Conservation (phyloP, 2,329 filamentous ascomycete genomes). For the Hypoxylon sp. region DNA sequence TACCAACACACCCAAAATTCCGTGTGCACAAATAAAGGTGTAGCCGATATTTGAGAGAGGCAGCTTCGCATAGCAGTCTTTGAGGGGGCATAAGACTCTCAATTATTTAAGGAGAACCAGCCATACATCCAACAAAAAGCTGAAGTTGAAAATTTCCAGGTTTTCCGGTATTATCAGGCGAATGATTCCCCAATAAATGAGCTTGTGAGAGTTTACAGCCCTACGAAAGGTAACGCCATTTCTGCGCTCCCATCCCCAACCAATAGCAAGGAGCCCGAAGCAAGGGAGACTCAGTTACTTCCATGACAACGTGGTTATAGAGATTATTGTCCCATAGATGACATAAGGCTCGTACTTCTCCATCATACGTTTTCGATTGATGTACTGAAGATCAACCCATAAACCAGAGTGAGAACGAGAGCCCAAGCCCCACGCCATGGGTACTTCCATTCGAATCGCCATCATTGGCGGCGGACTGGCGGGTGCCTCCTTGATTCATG, state of each 20-base stretch:
- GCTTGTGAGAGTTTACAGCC: no score
- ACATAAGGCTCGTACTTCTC: no score
- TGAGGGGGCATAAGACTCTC: neutral
- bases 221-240: no score
- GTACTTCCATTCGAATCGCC: constrained; percentile 1
- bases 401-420: neutral
- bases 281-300: no score
- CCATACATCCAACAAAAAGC: neutral
- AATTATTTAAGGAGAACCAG: neutral
- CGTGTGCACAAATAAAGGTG: neutral
- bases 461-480: constrained; percentile 10
- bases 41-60: neutral
- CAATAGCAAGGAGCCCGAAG: no score
- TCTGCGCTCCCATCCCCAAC: no score
- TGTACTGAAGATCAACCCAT: neutral
- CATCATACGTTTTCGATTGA: no score
- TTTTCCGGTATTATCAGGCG: neutral
- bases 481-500: constrained; percentile 27
- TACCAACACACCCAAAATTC: neutral
- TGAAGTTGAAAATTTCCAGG: neutral
- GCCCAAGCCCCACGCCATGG: neutral
- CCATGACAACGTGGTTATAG: no score
- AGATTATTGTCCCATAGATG: no score
- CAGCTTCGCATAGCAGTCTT: neutral
- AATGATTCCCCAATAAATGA: no score